Conservation (phyloP, 1,284 basidiomycete genomes). For the Rhodofomes roseus region DNA sequence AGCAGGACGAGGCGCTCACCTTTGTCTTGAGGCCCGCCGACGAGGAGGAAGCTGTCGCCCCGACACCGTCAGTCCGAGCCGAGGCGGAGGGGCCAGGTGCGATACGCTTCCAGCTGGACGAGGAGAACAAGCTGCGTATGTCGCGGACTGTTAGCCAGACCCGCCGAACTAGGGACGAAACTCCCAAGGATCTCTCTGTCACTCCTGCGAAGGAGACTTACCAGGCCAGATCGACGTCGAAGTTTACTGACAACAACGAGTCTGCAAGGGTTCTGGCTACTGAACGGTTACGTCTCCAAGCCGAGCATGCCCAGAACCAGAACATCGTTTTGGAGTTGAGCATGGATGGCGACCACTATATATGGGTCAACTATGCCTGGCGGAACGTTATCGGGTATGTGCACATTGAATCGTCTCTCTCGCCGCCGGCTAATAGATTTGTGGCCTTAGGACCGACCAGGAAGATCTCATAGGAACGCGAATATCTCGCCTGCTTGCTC, state of each 20-base stretch:
- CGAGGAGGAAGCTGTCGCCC: conserved; percentile 39
- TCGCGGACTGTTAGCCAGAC: conserved; percentile 46
- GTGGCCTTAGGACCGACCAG: conserved; percentile 70
- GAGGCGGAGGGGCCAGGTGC: conserved; percentile 26
- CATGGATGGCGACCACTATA: conserved; percentile 87
- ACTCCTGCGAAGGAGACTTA: conserved; percentile 28
- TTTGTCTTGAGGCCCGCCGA: conserved; percentile 86
- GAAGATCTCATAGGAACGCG: conserved; percentile 77
- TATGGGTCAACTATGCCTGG: conserved; percentile 97
- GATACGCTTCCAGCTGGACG: conserved; percentile 49
- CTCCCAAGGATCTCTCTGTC: conserved; percentile 42
- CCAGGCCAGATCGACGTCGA: conserved; percentile 31
- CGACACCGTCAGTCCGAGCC: conserved; percentile 38
- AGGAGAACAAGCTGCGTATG: conserved; percentile 51
- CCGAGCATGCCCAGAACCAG: conserved; percentile 90
- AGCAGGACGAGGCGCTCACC: conserved; percentile 83
- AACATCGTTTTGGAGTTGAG: conserved; percentile 96
- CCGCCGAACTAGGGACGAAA: conserved; percentile 56
- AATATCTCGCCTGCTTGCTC: conserved; percentile 80
- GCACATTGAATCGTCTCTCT: conserved; percentile 8
- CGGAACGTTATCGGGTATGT: conserved; percentile 88
- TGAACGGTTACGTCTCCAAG: conserved; percentile 80
- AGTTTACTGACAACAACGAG: conserved; percentile 53
- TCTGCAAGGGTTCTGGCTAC: conserved; percentile 77
- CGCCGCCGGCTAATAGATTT: conserved; percentile 6